Evolutionary conservation across 495 filamentous ascomycete genomes (phyloP), one percentile per base, ranked within the genome.

Genomic region (Niebla homalea): DNA sequence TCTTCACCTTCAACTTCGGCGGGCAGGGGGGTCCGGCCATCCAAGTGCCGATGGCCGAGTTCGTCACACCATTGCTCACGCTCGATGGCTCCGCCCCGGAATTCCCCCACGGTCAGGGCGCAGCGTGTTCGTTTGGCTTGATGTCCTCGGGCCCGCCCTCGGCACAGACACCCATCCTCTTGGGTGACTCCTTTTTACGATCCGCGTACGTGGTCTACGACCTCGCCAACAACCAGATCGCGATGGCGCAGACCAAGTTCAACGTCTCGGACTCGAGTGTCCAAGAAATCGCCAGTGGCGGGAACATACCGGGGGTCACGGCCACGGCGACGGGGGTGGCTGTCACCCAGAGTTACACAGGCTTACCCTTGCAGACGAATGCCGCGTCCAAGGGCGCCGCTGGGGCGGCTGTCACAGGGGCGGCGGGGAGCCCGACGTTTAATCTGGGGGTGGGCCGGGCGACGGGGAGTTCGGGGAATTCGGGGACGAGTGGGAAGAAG

Each of bases 121-220:
- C 67, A 0, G 69, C 76, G 36, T 87, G 84, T 49, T 63, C 79
- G 32, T 83, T 86, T 57, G 84, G 84, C 46, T 74, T 95, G 52
- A 65, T 70, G 15, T 75, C 78, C 15, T 75, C 79, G 8, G 78
- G 75, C 11, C 55, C 64, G 14, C 75, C 76, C 39, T 26, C 32
- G 6, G 3, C 23, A 1, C 1, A 12, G 8, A 32, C 29, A 32
- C 78, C 77, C 15, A 75, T 74, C 37, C 80, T 93, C 3, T 67
- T 95, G 20, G 89, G 89, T 21, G 89, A 94, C 60, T 87, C 87
- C 0, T 95, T 95, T 69, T 73, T 95, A n/a, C 73, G 89, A 32
- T 82, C 81, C 35, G 88, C 89, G 0, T 95, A 95, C 58, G 79
- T 92, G 6, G 88, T 95, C 4, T 95, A 87, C 57, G 85, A 94